Evolutionary conservation across 2,329 filamentous ascomycete genomes (phyloP), one percentile per base, ranked within the genome.

Genomic region (Aureobasidium sp.): DNA sequence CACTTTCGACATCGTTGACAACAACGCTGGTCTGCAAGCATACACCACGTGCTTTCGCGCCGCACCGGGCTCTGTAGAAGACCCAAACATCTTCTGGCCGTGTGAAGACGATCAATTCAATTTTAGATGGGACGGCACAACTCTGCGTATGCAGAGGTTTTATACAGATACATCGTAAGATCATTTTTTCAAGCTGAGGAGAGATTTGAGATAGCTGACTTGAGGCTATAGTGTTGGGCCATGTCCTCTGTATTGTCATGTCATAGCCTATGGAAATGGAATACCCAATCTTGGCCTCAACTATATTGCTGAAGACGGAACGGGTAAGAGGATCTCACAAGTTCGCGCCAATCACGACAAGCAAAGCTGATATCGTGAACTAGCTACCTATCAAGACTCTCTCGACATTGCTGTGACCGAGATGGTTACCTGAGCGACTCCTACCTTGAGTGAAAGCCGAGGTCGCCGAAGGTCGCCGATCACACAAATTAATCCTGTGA

Each of bases 1-100:
- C 53, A 12, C 61, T 52, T 70, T 72, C 65, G 39, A 67, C 59
- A 67, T 72, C 57, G 41, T 62, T 27, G 70, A 71, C 63, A 59
- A 61, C 58, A 71, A 71, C 64, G 51, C 48, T 6, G 69, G 69
- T 11, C 65, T 71, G 36, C 62, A 67, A 42, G 48, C 68, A 22
- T 64, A 67, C 55, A 70, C 68, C 12, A 62, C 64, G 17, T 72
- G 70, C 63, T 41, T 52, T 1, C 63, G 55, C 44, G 49, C 60
- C 8, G 29, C 65, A 1, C 39, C 25, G 3, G 64, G 62, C n/a
- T 58, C 60, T 15, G 55, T 65, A 4, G 31, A 67, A 27, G 58
- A 56, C n/a, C 45, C 64, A 17, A 59, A 62, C 5, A 44, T 29
- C 1, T 69, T 67, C 55, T 65, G 68, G 42, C 44, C 37, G n/a